Evolutionary conservation across 129 eudicot genomes (phyloP).

Genomic region (Tagetes patula): DNA sequence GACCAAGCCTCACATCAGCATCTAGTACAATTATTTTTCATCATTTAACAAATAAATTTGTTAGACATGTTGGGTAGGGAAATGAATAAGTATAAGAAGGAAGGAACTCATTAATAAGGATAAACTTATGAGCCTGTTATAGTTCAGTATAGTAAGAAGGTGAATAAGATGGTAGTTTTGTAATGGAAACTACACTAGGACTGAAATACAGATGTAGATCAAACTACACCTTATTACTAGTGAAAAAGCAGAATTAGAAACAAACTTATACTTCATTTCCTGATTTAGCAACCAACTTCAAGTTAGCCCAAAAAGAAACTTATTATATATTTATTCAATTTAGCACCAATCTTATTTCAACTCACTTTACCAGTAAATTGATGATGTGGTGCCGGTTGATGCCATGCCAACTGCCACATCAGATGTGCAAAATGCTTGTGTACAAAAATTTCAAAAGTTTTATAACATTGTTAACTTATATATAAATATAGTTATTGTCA

Average conservation of each 20-base stretch:
- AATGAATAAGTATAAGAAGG: background rate
- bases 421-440: background rate
- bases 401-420: background rate
- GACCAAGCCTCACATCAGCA: conserved; percentile 97
- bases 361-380: background rate
- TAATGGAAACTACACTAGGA: background rate
- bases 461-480: background rate
- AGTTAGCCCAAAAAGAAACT: background rate
- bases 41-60: background rate
- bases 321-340: background rate
- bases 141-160: conserved; percentile 5
- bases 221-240: background rate
- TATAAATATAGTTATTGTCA: background rate
- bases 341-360: background rate
- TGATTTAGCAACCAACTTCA: background rate
- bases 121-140: background rate
- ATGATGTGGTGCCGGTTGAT: background rate
- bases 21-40: conserved; percentile 44
- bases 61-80: background rate
- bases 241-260: background rate
- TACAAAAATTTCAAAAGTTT: background rate
- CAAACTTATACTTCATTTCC: background rate
- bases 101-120: background rate
- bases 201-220: background rate
- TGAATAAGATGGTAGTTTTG: background rate